phyloP scores from a whole-genome alignment of 2,329 filamentous ascomycete species.

The Cercospora sesami region DNA sequence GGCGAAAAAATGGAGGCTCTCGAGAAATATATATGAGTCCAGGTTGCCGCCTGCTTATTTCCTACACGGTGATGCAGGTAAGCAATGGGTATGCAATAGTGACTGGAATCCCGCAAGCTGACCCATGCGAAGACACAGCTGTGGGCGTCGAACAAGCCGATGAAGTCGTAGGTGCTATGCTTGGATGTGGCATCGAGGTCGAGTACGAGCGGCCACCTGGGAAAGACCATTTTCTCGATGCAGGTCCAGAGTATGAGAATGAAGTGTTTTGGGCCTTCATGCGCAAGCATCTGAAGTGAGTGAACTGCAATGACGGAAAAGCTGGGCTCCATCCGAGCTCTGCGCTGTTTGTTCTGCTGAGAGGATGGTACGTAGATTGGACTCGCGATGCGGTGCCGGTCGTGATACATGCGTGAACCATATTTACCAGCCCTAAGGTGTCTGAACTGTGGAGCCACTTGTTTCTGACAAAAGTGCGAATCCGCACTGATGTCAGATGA shows the following conservation, averaged over 20 bases:
- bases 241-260: conserved; percentile 28
- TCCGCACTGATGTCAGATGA: too few relatives aligned
- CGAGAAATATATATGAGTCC: conserved; percentile 30
- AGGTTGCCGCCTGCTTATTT: conserved; percentile 34
- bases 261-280: conserved; percentile 35
- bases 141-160: conserved; percentile 37
- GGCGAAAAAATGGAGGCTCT: conserved; percentile 31
- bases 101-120: background rate
- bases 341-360: background rate
- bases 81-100: conserved; percentile 11
- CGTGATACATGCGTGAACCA: background rate
- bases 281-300: conserved; percentile 31
- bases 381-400: background rate
- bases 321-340: background rate
- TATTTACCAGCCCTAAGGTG: background rate
- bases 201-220: conserved; percentile 33
- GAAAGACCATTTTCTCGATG: conserved; percentile 35
- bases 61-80: conserved; percentile 35
- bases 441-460: background rate
- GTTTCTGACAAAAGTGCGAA: too few relatives aligned
- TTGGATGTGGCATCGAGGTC: conserved; percentile 31
- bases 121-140: conserved; percentile 20
- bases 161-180: conserved; percentile 36
- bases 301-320: background rate
- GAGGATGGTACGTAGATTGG: background rate